These are phyloP conservation scores for Epichloe sp. DNA, from an alignment of 2,329 filamentous ascomycete species.

Conservation along the genomic window DNA sequence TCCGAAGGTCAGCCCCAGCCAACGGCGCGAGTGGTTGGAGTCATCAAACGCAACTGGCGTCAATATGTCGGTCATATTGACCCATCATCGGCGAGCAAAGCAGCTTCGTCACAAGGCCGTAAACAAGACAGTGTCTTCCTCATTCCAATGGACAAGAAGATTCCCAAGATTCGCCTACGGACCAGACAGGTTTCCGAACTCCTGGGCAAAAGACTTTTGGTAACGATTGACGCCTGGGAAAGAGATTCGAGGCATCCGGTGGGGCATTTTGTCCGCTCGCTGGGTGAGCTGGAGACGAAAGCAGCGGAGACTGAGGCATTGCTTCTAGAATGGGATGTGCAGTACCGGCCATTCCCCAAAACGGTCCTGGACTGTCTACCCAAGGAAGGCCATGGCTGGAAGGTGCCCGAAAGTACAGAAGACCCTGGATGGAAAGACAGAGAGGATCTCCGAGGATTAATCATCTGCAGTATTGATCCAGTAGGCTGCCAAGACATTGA, in stretches of 20 bases:
- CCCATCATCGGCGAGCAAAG: slow-evolving; percentile 64
- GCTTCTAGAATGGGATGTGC: slow-evolving; percentile 89
- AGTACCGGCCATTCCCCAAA: slow-evolving; percentile 94
- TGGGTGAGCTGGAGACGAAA: slow-evolving; percentile 91
- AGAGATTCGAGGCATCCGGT: slow-evolving; percentile 83
- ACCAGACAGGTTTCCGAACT: slow-evolving; percentile 84
- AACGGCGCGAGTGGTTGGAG: slow-evolving; percentile 80
- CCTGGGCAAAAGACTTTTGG: slow-evolving; percentile 78
- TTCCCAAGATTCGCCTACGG: slow-evolving; percentile 88
- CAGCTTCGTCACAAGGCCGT: slow-evolving; percentile 60
- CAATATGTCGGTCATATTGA: slow-evolving; percentile 97
- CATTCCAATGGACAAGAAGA: slow-evolving; percentile 94
- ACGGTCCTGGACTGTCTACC: slow-evolving; percentile 90
- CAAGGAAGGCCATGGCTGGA: slow-evolving; percentile 85
- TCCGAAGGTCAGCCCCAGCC: slow-evolving; percentile 72
- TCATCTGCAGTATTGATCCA: slow-evolving; percentile 96
- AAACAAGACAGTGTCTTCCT: slow-evolving; percentile 90
- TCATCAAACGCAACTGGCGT: slow-evolving; percentile 93
- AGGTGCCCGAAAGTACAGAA: slow-evolving; percentile 64
- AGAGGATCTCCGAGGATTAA: slow-evolving; percentile 67
- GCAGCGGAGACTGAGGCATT: slow-evolving; percentile 95
- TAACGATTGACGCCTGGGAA: slow-evolving; percentile 93
- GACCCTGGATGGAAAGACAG: slow-evolving; percentile 81
- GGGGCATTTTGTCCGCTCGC: slow-evolving; percentile 83
- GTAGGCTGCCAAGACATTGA: slow-evolving; percentile 96